Evolutionary conservation across 495 filamentous ascomycete genomes (phyloP).

Genomic region (Xylaria acuta): DNA sequence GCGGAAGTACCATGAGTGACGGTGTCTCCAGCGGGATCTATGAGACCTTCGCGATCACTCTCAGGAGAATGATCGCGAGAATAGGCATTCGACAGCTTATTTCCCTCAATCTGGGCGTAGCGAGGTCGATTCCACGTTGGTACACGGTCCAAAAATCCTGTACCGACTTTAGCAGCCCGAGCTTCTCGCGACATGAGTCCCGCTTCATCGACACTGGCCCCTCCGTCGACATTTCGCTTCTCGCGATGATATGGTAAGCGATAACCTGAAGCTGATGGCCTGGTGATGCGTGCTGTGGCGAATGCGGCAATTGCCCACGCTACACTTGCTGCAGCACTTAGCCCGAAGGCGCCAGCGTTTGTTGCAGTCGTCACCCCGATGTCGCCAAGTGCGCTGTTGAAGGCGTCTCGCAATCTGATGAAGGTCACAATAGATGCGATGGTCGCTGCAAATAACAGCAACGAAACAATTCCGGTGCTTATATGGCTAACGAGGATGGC

Average conservation of each 20-base stretch:
- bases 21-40: conserved; percentile 27
- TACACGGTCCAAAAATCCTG: conserved; percentile 28
- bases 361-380: conserved; percentile 35
- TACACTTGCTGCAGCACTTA: conserved; percentile 37
- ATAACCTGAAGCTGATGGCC: conserved; percentile 3
- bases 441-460: conserved; percentile 41
- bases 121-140: conserved; percentile 39
- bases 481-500: conserved; percentile 29
- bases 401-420: conserved; percentile 33
- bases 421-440: conserved; percentile 38
- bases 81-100: conserved; percentile 26
- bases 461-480: conserved; percentile 33
- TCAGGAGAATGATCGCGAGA: conserved; percentile 21
- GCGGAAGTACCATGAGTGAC: conserved; percentile 14
- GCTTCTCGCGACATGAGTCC: conserved; percentile 7
- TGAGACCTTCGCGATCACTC: conserved; percentile 29
- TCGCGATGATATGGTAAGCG: conserved; percentile 23
- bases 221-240: conserved; percentile 23
- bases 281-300: conserved; percentile 23
- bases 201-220: conserved; percentile 5
- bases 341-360: conserved; percentile 33
- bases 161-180: conserved; percentile 9
- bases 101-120: conserved; percentile 46
- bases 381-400: conserved; percentile 38
- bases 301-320: conserved; percentile 32